These are phyloP conservation scores for Pholiota molesta DNA, from an alignment of 768 basidiomycete genomes.

Conservation along the genomic window DNA sequence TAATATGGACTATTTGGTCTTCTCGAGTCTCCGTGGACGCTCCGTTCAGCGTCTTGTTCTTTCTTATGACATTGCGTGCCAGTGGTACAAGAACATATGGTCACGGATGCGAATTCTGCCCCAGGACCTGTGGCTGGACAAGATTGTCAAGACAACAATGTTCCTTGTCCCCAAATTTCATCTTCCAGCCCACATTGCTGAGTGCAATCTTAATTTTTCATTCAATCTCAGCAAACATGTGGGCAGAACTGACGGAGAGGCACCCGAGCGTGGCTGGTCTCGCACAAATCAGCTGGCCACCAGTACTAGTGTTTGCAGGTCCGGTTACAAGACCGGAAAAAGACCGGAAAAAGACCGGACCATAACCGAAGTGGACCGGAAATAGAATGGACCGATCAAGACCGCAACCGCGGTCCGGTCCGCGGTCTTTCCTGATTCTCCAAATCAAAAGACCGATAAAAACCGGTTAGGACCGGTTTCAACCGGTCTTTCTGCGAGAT, in stretches of 20 bases:
- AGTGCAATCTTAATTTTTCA: conserved; percentile 13
- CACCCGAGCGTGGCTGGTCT: conserved; percentile 32
- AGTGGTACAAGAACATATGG: conserved; percentile 21
- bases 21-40: conserved; percentile 18
- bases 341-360: too few relatives aligned
- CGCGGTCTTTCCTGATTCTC: too few relatives aligned
- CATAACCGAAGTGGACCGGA: too few relatives aligned
- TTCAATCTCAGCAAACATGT: conserved; percentile 30
- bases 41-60: conserved; percentile 13
- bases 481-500: too few relatives aligned
- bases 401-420: too few relatives aligned
- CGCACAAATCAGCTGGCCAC: conserved; percentile 31
- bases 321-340: too few relatives aligned
- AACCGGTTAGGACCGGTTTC: too few relatives aligned
- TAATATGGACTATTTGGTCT: conserved; percentile 32
- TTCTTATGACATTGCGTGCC: conserved; percentile 29
- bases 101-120: conserved; percentile 16
- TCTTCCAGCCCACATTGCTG: conserved; percentile 21
- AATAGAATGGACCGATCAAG: too few relatives aligned
- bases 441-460: too few relatives aligned
- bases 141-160: not conserved
- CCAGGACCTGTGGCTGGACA: not conserved
- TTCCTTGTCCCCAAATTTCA: conserved; percentile 34
- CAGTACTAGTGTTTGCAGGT: too few relatives aligned
- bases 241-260: conserved; percentile 40